phyloP scores from a whole-genome alignment of 805 yeast genomes.

The Spathaspora girioi region DNA sequence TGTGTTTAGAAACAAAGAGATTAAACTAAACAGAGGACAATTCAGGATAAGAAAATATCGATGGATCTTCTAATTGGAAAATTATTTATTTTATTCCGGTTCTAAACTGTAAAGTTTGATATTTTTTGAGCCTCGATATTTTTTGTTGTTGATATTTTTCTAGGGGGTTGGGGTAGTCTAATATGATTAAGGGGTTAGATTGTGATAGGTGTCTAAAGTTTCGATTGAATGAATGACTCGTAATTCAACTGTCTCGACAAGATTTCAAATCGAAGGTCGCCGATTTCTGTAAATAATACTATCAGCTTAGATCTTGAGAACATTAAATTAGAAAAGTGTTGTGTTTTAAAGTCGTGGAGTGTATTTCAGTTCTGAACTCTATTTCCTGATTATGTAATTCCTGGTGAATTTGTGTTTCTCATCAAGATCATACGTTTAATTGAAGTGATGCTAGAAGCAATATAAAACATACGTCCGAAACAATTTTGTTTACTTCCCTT shows the following conservation, averaged over 20 bases:
- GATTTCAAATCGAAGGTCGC: too few relatives aligned
- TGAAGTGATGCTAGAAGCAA: too few relatives aligned
- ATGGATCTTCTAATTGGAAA: neutral
- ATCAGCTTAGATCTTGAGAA: too few relatives aligned
- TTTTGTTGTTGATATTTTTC: neutral
- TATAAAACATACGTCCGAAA: too few relatives aligned
- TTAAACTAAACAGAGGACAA: neutral
- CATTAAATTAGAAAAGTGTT: too few relatives aligned
- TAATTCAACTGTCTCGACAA: neutral
- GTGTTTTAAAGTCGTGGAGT: too few relatives aligned
- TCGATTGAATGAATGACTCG: neutral
- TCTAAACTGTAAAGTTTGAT: neutral
- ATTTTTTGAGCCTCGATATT: neutral
- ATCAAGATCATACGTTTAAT: too few relatives aligned
- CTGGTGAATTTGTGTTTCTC: too few relatives aligned
- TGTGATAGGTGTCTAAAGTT: neutral
- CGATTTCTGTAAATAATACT: too few relatives aligned
- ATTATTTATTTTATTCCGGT: neutral
- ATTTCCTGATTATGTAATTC: too few relatives aligned
- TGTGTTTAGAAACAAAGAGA: neutral
- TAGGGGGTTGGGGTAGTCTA: neutral
- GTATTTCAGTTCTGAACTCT: too few relatives aligned
- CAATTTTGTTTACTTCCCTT: too few relatives aligned
- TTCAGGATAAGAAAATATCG: neutral
- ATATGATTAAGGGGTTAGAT: neutral